Evolutionary conservation across 805 yeast genomes (phyloP).

Genomic region (Candida piceae): DNA sequence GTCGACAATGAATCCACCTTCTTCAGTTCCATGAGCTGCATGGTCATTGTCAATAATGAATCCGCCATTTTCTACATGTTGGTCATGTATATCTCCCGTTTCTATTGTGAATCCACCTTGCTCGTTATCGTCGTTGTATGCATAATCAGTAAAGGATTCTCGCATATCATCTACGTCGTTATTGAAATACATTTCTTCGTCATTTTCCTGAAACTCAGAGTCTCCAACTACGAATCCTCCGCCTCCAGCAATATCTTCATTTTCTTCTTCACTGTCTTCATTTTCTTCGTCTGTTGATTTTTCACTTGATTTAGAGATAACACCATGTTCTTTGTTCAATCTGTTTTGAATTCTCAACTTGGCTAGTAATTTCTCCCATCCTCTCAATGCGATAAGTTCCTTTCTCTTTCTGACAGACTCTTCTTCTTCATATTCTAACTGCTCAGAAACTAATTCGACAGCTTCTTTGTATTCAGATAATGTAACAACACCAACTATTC

Average conservation of each 20-base stretch:
- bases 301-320: conserved; percentile 26
- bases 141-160: too few relatives aligned
- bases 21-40: conserved; percentile 2
- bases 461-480: conserved; percentile 60
- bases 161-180: conserved; percentile 3
- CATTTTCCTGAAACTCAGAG: conserved; percentile 1
- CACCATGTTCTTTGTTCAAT: conserved; percentile 46
- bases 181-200: conserved; percentile 7
- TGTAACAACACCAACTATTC: conserved; percentile 71
- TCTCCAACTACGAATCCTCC: conserved; percentile 19
- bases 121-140: too few relatives aligned
- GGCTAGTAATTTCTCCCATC: conserved; percentile 50
- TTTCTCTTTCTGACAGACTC: conserved; percentile 38
- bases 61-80: too few relatives aligned
- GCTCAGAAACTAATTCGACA: conserved; percentile 43
- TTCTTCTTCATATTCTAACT: conserved; percentile 44
- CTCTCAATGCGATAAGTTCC: conserved; percentile 45
- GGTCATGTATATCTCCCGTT: too few relatives aligned
- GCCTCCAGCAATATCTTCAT: conserved; percentile 10
- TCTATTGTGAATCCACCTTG: too few relatives aligned
- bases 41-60: conserved; percentile 1
- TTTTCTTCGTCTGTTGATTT: conserved; percentile 2
- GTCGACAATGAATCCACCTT: conserved; percentile 3
- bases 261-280: conserved; percentile 10
- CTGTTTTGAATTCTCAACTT: conserved; percentile 44